These are phyloP conservation scores for Golubevia sp. DNA, from an alignment of 1,284 basidiomycete species.

Conservation along the genomic window DNA sequence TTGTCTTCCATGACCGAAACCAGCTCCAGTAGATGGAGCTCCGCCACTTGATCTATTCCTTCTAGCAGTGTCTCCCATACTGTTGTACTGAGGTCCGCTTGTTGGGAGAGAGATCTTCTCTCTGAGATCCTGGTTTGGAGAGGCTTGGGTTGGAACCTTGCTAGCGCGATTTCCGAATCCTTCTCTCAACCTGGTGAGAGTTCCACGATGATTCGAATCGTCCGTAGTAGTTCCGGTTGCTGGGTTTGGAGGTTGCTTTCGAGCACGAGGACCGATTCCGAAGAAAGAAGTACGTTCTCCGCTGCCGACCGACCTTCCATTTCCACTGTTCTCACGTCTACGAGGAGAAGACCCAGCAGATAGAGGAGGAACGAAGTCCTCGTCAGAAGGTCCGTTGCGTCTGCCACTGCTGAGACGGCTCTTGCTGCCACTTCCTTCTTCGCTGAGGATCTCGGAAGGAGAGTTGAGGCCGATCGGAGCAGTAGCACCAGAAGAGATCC, in stretches of 20 bases:
- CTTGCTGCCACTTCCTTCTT: neutral
- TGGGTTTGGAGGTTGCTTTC: conserved; percentile 32
- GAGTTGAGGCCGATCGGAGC: neutral
- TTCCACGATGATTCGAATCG: too few relatives aligned
- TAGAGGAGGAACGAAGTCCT: too few relatives aligned
- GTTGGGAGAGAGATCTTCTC: conserved; percentile 56
- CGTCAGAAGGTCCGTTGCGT: neutral
- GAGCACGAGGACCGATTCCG: conserved; percentile 28
- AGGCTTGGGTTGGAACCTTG: too few relatives aligned
- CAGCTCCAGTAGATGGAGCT: too few relatives aligned
- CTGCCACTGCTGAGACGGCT: neutral
- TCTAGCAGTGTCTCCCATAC: conserved; percentile 34
- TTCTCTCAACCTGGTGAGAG: too few relatives aligned
- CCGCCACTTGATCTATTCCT: conserved; percentile 15
- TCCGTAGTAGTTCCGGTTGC: conserved; percentile 5
- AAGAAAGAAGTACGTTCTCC: conserved; percentile 48
- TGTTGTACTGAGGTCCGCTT: conserved; percentile 42
- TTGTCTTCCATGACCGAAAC: conserved; percentile 10
- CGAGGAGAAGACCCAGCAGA: too few relatives aligned
- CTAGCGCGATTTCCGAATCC: too few relatives aligned
- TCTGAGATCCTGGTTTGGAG: conserved; percentile 26
- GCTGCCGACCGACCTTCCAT: conserved; percentile 11
- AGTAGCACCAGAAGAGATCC: neutral
- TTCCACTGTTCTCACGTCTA: neutral
- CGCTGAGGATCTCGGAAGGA: neutral